Conservation (phyloP, 305 asterid species). For the Caryopteris hybrid region DNA sequence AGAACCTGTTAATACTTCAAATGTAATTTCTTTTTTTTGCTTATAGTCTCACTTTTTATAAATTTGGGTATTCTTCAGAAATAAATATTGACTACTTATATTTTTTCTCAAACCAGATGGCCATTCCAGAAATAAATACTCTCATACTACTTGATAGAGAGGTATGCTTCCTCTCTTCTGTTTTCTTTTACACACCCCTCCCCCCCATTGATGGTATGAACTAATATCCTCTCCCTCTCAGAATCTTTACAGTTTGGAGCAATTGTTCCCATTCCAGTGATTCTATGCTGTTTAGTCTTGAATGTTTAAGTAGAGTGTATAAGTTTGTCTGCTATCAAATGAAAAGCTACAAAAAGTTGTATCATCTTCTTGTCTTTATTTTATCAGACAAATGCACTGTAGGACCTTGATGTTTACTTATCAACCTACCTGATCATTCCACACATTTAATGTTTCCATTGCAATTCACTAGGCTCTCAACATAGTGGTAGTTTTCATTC, state of each 20-base stretch:
- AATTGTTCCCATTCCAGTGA: not conserved
- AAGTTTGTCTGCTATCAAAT: not conserved
- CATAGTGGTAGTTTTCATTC: not conserved
- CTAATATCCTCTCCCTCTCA: not conserved
- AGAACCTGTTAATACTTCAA: slow-evolving; percentile 77
- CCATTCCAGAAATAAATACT: slow-evolving; percentile 83
- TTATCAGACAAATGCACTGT: not conserved
- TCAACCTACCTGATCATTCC: not conserved
- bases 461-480: not conserved
- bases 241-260: not conserved
- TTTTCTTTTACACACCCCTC: not conserved
- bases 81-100: slow-evolving; percentile 4
- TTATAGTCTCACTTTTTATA: not conserved
- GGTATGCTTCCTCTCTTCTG: slow-evolving; percentile 37
- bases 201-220: not conserved
- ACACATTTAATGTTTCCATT: not conserved
- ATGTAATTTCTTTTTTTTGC: slow-evolving; percentile 41
- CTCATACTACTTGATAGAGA: slow-evolving; percentile 90
- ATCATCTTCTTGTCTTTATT: not conserved
- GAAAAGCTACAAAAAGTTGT: not conserved
- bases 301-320: not conserved
- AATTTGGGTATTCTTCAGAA: not conserved
- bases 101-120: slow-evolving; percentile 43
- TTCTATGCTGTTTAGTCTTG: not conserved
- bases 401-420: not conserved